Conservation (phyloP, 371 early-diverging fungal genomes). For the Circinella umbellata region DNA sequence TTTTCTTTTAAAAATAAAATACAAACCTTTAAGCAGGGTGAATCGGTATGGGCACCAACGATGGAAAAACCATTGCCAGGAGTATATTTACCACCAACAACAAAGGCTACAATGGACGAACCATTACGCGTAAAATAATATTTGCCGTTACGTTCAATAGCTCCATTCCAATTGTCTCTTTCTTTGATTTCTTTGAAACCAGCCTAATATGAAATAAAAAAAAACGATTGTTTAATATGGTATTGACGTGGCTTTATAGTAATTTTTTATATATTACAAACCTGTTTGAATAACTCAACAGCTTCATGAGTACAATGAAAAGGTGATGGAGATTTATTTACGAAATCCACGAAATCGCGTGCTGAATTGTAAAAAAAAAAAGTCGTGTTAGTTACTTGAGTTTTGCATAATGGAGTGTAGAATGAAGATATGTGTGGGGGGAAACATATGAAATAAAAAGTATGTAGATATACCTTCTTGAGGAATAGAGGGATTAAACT, state of each 20-base stretch:
- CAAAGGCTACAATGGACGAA: slow-evolving; percentile 91
- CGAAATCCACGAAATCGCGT: slow-evolving; percentile 78
- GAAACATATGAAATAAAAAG: not conserved
- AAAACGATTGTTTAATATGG: not conserved
- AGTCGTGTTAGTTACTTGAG: no score
- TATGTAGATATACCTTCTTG: not conserved
- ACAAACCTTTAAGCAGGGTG: slow-evolving; percentile 92
- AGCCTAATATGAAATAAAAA: slow-evolving; percentile 32
- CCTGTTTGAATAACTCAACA: slow-evolving; percentile 52
- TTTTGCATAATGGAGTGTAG: not conserved
- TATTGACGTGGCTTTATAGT: not conserved
- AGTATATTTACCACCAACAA: slow-evolving; percentile 87
- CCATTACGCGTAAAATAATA: slow-evolving; percentile 97
- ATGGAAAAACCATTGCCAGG: slow-evolving; percentile 88
- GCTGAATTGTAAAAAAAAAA: slow-evolving; percentile 15
- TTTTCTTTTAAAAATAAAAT: not conserved
- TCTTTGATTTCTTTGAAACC: slow-evolving; percentile 91
- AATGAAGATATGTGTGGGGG: no score
- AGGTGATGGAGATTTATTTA: slow-evolving; percentile 90
- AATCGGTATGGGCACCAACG: slow-evolving; percentile 96
- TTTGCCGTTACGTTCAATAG: slow-evolving; percentile 79
- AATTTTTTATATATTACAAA: not conserved
- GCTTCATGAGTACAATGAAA: slow-evolving; percentile 90
- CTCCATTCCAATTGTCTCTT: slow-evolving; percentile 78
- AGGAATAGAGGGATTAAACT: slow-evolving; percentile 7